A percentile compares a stretch with the other conserved stretches of the same genome.
These are phyloP conservation scores for Geotrichum phurueaensis DNA, from an alignment of 1,139 yeast species.

Conservation along the genomic window DNA sequence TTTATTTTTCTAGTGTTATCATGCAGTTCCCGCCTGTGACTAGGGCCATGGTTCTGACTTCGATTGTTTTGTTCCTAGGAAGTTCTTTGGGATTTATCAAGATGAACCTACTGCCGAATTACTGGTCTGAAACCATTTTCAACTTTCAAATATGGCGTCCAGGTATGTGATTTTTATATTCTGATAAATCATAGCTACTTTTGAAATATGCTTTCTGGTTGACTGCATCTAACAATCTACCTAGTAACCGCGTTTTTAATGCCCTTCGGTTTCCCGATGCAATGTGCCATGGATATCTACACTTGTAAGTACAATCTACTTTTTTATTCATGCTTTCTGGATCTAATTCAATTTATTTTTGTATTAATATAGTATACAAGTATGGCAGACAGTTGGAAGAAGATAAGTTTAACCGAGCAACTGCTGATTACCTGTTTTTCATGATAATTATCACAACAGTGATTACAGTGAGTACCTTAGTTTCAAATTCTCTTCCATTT, in stretches of 20 bases:
- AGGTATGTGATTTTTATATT: constrained; percentile 23
- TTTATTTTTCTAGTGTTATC: constrained; percentile 18
- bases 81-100: constrained; percentile 22
- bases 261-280: constrained; percentile 29
- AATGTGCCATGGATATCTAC: constrained; percentile 30
- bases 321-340: neutral
- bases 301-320: constrained; percentile 25
- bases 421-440: constrained; percentile 33
- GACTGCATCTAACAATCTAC: neutral
- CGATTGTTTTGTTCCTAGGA: constrained; percentile 25
- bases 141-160: constrained; percentile 34
- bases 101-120: constrained; percentile 23
- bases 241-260: constrained; percentile 33
- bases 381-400: constrained; percentile 32
- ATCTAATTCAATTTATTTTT: neutral
- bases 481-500: constrained; percentile 6
- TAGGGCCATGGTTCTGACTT: constrained; percentile 25
- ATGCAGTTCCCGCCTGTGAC: constrained; percentile 30
- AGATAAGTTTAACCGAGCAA: constrained; percentile 27
- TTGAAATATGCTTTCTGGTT: neutral
- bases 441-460: constrained; percentile 28
- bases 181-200: neutral
- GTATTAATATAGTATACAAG: constrained; percentile 28
- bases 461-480: constrained; percentile 30
- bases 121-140: constrained; percentile 29